Evolutionary conservation across 2,329 filamentous ascomycete genomes (phyloP).

Genomic region (Zasmidium citrigriseum): DNA sequence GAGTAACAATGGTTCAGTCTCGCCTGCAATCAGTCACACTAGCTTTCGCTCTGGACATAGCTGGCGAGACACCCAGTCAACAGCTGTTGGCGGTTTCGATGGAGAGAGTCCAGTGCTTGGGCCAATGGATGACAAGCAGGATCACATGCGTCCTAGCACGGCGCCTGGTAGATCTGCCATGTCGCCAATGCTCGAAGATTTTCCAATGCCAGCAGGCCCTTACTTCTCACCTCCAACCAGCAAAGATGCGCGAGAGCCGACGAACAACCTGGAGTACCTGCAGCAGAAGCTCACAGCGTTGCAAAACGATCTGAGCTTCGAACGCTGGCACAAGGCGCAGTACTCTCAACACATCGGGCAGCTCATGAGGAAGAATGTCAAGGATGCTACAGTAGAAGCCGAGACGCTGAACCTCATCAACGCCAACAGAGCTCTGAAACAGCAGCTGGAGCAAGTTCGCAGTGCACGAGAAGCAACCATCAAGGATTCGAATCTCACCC

Average conservation of each 20-base stretch:
- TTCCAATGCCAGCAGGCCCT: constrained; percentile 22
- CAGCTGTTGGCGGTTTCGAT: constrained; percentile 44
- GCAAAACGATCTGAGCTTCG: constrained; percentile 79
- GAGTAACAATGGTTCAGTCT: constrained; percentile 29
- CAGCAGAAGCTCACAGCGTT: constrained; percentile 74
- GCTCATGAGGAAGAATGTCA: constrained; percentile 71
- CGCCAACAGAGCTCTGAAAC: constrained; percentile 71
- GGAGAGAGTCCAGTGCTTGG: constrained; percentile 66
- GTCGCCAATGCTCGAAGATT: constrained; percentile 29
- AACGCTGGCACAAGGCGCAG: constrained; percentile 80
- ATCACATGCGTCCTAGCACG: constrained; percentile 21
- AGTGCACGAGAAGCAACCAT: constrained; percentile 34
- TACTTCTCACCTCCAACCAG: neutral
- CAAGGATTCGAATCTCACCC: constrained; percentile 39
- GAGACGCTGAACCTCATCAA: constrained; percentile 81
- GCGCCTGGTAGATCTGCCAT: constrained; percentile 1
- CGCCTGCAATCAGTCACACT: constrained; percentile 31
- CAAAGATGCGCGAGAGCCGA: constrained; percentile 22
- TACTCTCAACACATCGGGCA: constrained; percentile 81
- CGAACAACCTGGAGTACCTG: constrained; percentile 54
- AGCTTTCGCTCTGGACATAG: constrained; percentile 41
- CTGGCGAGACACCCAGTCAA: constrained; percentile 59
- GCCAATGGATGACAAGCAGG: constrained; percentile 36
- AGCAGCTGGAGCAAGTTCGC: constrained; percentile 56
- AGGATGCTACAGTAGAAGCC: constrained; percentile 75